Base-by-base conservation (phyloP, 2,329 filamentous ascomycete genomes). In the Mariannaea sp. region DNA sequence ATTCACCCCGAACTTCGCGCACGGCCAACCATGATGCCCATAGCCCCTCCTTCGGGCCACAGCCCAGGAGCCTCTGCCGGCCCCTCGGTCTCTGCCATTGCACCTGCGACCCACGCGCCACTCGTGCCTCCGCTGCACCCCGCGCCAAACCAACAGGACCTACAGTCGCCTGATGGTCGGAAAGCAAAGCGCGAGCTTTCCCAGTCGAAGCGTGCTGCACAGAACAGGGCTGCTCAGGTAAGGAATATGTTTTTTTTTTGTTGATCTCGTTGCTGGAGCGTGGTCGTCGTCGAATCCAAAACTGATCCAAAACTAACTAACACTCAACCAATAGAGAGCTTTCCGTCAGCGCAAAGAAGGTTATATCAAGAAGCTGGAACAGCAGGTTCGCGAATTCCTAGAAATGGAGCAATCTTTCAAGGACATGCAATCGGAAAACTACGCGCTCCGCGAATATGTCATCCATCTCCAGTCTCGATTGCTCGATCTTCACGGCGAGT, bases 281-380 rank as follows among this genome's bases (percentile, higher is more conserved):
- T n/a, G n/a, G n/a, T n/a, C n/a, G n/a, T n/a, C n/a, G n/a, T n/a
- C n/a, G n/a, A n/a, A n/a, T n/a, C n/a, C n/a, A n/a, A n/a, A n/a
- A n/a, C n/a, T n/a, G n/a, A n/a, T n/a, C n/a, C n/a, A n/a, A n/a
- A n/a, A n/a, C n/a, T 39, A 26, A 20, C 69, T 71, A 61, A 72
- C 67, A 33, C 17, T 42, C 32, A 7, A 48, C 17, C 47, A n/a
- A 60, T 65, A 99, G 93, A 86, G 94, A 71, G 94, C 94, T 35
- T 99, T 99, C 75, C 90, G 94, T 35, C 92, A 97, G 75, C 89
- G 94, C 58, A 99, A 99, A 71, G 94, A 99, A 74, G 90, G 90
- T 39, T 97, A 99, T 72, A 99, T 99, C 73, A 96, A 96, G 78
- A 95, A 96, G 71, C 82, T 99, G 6, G 94, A 99, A 74, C 89